These are phyloP conservation scores for Martensiomyces pterosporus DNA, from an alignment of 192 early-diverging fungal species.

Conservation along the genomic window DNA sequence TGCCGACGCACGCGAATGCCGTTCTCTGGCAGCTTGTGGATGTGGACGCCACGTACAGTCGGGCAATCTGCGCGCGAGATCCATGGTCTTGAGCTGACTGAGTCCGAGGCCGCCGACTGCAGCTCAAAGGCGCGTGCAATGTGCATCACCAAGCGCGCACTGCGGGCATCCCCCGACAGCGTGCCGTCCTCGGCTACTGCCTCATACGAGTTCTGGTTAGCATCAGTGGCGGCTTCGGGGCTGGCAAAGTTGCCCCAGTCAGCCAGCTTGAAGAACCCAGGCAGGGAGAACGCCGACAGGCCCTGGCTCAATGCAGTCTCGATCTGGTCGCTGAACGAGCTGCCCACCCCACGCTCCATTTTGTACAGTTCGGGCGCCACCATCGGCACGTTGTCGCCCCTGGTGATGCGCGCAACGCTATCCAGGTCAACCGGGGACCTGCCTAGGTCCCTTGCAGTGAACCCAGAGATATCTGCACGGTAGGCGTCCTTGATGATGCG, in stretches of 20 bases:
- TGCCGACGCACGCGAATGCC: slow-evolving; percentile 35
- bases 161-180: slow-evolving; percentile 25
- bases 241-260: slow-evolving; percentile 29
- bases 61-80: slow-evolving; percentile 25
- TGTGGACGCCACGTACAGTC: slow-evolving; percentile 23
- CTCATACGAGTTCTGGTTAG: background rate
- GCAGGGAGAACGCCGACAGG: slow-evolving; percentile 35
- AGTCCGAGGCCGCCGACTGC: slow-evolving; percentile 29
- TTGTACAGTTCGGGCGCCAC: slow-evolving; percentile 28
- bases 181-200: slow-evolving; percentile 26
- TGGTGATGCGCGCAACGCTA: slow-evolving; percentile 15
- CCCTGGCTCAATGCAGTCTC: slow-evolving; percentile 46
- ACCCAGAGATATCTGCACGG: slow-evolving; percentile 29
- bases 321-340: slow-evolving; percentile 26
- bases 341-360: background rate
- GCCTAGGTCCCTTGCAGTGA: slow-evolving; percentile 23
- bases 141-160: slow-evolving; percentile 20
- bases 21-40: slow-evolving; percentile 5
- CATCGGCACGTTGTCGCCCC: slow-evolving; percentile 40
- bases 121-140: slow-evolving; percentile 33
- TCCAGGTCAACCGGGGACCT: slow-evolving; percentile 17
- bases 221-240: slow-evolving; percentile 1
- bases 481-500: slow-evolving; percentile 28
- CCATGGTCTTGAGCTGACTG: slow-evolving; percentile 36
- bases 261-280: slow-evolving; percentile 20